Evolutionary conservation across 345 rosid species (phyloP).

Genomic region (Noccaea bulbosa): DNA sequence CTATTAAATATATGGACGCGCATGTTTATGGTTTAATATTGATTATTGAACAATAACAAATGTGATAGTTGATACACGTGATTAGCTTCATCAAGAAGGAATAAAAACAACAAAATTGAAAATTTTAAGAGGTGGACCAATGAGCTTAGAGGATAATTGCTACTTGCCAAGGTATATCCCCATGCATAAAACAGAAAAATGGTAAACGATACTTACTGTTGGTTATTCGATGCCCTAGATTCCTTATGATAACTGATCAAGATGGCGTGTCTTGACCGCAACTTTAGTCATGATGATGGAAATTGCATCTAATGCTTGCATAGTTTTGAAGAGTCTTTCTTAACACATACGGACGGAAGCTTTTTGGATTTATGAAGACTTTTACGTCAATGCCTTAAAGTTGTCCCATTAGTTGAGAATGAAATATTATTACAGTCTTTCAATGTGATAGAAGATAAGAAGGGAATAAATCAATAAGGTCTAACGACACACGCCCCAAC

Average conservation of each 20-base stretch:
- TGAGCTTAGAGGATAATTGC: not conserved
- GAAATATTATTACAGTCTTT: not conserved
- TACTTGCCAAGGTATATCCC: conserved; percentile 5
- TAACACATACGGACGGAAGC: not conserved
- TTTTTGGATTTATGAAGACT: not conserved
- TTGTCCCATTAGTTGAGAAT: not conserved
- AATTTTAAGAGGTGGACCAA: conserved; percentile 10
- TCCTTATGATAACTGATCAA: conserved; percentile 5
- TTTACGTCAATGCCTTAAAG: not conserved
- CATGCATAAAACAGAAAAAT: not conserved
- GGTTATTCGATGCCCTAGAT: conserved; percentile 28
- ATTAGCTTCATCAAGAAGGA: not conserved
- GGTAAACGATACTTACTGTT: conserved; percentile 10
- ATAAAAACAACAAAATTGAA: not conserved
- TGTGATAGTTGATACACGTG: not conserved
- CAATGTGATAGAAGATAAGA: no score
- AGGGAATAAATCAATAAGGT: no score
- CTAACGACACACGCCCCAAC: no score
- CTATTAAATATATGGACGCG: not conserved
- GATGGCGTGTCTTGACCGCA: conserved; percentile 34
- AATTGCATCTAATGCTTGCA: conserved; percentile 34
- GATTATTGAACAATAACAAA: not conserved
- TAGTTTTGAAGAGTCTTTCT: conserved; percentile 13
- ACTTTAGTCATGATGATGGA: conserved; percentile 9
- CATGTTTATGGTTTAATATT: conserved; percentile 3